These are phyloP conservation scores for Scedosporium minutisporum DNA, from an alignment of 2,329 filamentous ascomycete species.

Conservation along the genomic window DNA sequence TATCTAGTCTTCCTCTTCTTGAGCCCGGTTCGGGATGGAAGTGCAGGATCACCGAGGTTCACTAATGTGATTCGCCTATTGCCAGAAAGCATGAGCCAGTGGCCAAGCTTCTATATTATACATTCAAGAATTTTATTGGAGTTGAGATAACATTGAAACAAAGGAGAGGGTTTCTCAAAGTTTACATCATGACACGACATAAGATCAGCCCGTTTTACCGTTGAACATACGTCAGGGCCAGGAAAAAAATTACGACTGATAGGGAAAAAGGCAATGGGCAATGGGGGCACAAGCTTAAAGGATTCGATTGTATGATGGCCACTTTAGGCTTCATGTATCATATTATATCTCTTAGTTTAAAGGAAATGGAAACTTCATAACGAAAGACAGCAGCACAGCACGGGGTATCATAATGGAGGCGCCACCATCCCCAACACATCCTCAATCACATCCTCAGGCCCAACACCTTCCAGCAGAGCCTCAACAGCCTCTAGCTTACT, in stretches of 20 bases:
- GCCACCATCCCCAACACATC: slow-evolving; percentile 51
- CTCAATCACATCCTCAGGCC: slow-evolving; percentile 54
- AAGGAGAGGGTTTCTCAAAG: background rate
- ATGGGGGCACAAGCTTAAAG: background rate
- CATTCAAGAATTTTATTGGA: background rate
- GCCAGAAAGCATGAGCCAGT: slow-evolving; percentile 4
- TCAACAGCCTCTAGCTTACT: slow-evolving; percentile 64
- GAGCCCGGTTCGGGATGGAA: slow-evolving; percentile 78
- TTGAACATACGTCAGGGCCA: background rate
- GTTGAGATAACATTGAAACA: background rate
- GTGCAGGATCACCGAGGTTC: slow-evolving; percentile 72
- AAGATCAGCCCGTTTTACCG: background rate
- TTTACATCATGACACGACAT: background rate
- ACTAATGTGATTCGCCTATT: slow-evolving; percentile 27
- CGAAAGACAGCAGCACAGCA: background rate
- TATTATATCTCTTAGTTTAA: background rate
- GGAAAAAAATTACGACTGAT: background rate
- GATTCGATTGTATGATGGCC: background rate
- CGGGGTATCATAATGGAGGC: slow-evolving; percentile 34
- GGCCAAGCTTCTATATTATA: background rate
- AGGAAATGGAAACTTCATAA: background rate
- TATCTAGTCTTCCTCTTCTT: slow-evolving; percentile 66
- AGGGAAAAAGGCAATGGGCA: background rate
- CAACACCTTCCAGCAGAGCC: slow-evolving; percentile 52
- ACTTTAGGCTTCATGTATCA: background rate